Base-by-base conservation (phyloP, 2,329 filamentous ascomycete genomes). In the Exophiala sideris region DNA sequence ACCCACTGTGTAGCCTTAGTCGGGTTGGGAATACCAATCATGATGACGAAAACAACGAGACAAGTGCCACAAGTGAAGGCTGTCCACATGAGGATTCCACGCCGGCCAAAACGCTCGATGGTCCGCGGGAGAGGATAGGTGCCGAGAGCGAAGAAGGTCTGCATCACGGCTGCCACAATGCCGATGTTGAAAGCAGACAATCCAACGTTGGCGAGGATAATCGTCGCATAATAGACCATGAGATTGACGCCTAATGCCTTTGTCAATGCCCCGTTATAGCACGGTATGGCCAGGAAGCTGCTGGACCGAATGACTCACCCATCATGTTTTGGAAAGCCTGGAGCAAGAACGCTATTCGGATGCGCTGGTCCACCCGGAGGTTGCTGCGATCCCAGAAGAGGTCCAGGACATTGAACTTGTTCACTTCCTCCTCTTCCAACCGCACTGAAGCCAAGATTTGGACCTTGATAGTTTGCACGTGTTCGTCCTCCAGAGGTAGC, bases 261-360 rank as follows among this genome's bases (percentile, higher is more conserved):
- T 29, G 21, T 35, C 12, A 21, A 16, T 33, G 8, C 20, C 2
- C 6, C 8, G 34, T 14, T 8, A 18, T 12, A 40, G n/a, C n/a
- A n/a, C n/a, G n/a, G n/a, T n/a, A n/a, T n/a, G n/a, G n/a, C n/a
- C n/a, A n/a, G n/a, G n/a, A n/a, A n/a, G n/a, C n/a, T n/a, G n/a
- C n/a, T n/a, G 16, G 6, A 24, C 40, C 32, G 8, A 52, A 52
- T 47, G 3, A 48, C 54, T 10, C 16, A 57, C 56, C 67, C 45
- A 69, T 63, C 51, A 66, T 66, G 38, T 69, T 65, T 39, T 58
- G 56, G n/a, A 58, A 18, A 2, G 56, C 55, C 10, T 66, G 58
- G 35, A 72, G 68, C 50, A 72, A 51, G 59, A 71, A 72, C 5
- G 68, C 68, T 4, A 70, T 72, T 5, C 71, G 63, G 9, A 72